These are phyloP conservation scores for Termitomyces titanicus DNA, from an alignment of 768 basidiomycete genomes.

Conservation along the genomic window DNA sequence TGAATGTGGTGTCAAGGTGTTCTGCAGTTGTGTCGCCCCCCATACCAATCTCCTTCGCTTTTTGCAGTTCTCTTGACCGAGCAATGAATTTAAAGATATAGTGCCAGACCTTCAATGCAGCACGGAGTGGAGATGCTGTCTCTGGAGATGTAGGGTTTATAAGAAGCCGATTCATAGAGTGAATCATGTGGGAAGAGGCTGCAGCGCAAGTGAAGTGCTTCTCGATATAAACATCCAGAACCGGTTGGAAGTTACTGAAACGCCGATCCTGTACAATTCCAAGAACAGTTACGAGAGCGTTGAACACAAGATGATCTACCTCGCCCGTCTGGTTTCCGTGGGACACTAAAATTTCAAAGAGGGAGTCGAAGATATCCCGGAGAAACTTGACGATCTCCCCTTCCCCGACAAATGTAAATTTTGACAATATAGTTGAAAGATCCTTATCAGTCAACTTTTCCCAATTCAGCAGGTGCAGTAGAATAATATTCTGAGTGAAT, in stretches of 20 bases:
- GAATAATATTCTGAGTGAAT: conserved; percentile 85
- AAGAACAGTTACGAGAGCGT: conserved; percentile 86
- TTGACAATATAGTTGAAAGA: conserved; percentile 67
- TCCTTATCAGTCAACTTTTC: conserved; percentile 63
- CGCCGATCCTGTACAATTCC: conserved; percentile 91
- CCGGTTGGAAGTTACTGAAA: conserved; percentile 93
- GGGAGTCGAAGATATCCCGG: conserved; percentile 86
- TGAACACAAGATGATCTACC: conserved; percentile 85
- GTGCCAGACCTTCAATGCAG: conserved; percentile 95
- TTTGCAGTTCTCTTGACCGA: conserved; percentile 85
- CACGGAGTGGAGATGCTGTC: conserved; percentile 74
- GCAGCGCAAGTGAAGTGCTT: conserved; percentile 79
- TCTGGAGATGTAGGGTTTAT: conserved; percentile 68
- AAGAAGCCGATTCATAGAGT: conserved; percentile 83
- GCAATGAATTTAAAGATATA: conserved; percentile 95
- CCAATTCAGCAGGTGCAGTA: conserved; percentile 82
- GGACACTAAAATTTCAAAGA: conserved; percentile 86
- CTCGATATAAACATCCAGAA: conserved; percentile 91
- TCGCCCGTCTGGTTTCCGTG: conserved; percentile 69
- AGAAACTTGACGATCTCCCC: conserved; percentile 94
- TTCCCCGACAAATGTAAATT: conserved; percentile 91
- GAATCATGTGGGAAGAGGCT: conserved; percentile 82
- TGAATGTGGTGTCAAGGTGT: conserved; percentile 82
- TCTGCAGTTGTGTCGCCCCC: conserved; percentile 80
- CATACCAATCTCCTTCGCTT: conserved; percentile 73